Conservation (phyloP, 208 protist species). For the Wallacemonas sp. region DNA sequence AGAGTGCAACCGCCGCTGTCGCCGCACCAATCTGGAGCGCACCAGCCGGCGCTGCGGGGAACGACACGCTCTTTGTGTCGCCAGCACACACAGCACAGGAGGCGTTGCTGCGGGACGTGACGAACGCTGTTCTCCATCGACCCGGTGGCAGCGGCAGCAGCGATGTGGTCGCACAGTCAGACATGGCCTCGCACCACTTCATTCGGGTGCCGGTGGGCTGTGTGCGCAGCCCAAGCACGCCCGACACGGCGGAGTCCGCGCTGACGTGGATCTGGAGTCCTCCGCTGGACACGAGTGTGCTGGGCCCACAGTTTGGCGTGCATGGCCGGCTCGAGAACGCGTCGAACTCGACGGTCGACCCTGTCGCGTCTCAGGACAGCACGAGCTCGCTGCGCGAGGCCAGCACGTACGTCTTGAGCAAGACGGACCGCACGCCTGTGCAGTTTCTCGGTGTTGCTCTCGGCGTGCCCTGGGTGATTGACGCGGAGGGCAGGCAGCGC, state of each 20-base stretch:
- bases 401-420: constrained; percentile 1
- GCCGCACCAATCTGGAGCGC: background rate
- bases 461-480: constrained; percentile 51
- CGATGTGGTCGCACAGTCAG: too few relatives aligned
- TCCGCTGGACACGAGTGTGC: constrained; percentile 16
- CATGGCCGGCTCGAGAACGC: background rate
- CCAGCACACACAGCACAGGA: background rate
- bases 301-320: constrained; percentile 32
- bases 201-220: constrained; percentile 12
- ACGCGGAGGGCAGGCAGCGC: background rate
- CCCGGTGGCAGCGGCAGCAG: background rate
- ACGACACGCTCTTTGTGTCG: background rate
- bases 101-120: background rate
- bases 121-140: background rate
- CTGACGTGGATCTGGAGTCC: constrained; percentile 15
- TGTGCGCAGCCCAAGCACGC: background rate
- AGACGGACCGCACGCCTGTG: constrained; percentile 25
- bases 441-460: constrained; percentile 54
- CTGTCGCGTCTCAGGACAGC: constrained; percentile 20
- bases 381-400: constrained; percentile 5
- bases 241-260: background rate
- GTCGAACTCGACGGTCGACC: background rate
- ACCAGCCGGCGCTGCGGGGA: too few relatives aligned
- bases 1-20: constrained; percentile 1
- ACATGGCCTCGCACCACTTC: constrained; percentile 1